Percentiles rank a stretch among this genome's conserved stretches.
Evolutionary conservation across 176 grass and related monocot species (phyloP).

Genomic region (Oryza longistaminata): DNA sequence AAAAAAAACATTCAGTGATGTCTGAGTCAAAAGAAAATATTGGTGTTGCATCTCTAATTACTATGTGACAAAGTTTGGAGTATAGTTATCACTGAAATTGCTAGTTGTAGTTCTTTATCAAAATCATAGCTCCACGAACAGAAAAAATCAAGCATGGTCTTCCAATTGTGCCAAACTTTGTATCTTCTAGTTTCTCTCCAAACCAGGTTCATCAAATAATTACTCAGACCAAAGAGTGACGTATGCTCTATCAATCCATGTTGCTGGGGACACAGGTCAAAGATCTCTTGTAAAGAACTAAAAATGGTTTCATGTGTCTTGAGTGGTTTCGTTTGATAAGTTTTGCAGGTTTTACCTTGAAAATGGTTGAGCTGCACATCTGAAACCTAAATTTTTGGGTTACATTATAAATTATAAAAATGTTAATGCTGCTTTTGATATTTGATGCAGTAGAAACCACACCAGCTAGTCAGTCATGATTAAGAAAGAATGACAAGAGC

Average conservation of each 20-base stretch:
- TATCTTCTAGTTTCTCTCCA: background rate
- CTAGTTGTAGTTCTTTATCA: background rate
- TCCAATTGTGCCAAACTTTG: conserved; percentile 4
- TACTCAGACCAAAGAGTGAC: background rate
- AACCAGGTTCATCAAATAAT: background rate
- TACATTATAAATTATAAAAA: background rate
- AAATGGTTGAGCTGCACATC: background rate
- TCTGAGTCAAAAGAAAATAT: background rate
- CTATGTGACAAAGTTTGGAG: background rate
- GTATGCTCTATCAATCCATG: background rate
- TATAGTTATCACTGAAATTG: background rate
- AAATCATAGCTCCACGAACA: background rate
- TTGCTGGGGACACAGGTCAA: background rate
- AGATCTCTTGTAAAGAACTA: background rate
- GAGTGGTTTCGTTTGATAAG: background rate
- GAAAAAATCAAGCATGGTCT: background rate
- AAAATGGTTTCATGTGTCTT: background rate
- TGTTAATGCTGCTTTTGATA: background rate
- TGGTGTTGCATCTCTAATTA: background rate
- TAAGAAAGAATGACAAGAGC: background rate
- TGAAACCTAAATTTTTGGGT: background rate
- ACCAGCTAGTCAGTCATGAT: background rate
- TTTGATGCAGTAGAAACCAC: background rate
- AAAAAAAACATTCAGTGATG: background rate
- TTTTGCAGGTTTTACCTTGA: background rate